Percentiles rank a stretch among this genome's conserved stretches.
Evolutionary conservation across 805 yeast genomes (phyloP).

Genomic region (Dipodascopsis tothii): DNA sequence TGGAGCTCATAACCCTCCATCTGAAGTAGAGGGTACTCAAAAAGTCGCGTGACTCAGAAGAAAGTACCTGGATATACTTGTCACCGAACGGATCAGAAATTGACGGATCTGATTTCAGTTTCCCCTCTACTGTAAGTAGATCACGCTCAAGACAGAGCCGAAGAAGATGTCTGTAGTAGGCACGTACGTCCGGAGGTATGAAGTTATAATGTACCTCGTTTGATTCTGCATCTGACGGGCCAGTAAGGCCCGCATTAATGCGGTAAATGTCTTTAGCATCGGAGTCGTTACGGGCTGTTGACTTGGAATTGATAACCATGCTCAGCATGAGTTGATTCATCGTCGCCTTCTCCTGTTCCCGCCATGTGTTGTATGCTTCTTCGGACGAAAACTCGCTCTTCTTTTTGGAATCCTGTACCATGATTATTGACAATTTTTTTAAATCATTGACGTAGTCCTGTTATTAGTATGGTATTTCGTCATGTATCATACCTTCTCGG

Average conservation of each 20-base stretch:
- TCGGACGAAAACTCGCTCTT: constrained; percentile 33
- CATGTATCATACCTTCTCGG: constrained; percentile 1
- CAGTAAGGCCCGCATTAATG: no score
- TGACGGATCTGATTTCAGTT: constrained; percentile 16
- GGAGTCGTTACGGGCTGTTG: constrained; percentile 1
- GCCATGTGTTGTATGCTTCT: constrained; percentile 38
- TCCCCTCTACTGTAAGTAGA: constrained; percentile 20
- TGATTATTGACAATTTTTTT: constrained; percentile 4
- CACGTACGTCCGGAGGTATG: constrained; percentile 38
- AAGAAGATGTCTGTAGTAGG: constrained; percentile 37
- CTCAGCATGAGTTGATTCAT: constrained; percentile 28
- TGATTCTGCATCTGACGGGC: no score
- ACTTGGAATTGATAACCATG: constrained; percentile 12
- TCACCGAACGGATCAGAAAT: background rate
- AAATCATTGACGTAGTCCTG: constrained; percentile 16
- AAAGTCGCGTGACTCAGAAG: constrained; percentile 41
- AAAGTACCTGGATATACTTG: constrained; percentile 28
- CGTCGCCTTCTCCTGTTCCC: constrained; percentile 33
- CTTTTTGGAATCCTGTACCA: constrained; percentile 1
- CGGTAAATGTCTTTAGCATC: no score
- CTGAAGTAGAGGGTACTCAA: constrained; percentile 41
- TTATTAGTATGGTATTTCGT: background rate
- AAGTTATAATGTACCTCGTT: constrained; percentile 27
- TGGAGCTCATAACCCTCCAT: constrained; percentile 52
- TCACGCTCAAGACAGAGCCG: constrained; percentile 41